phyloP scores from a whole-genome alignment of 805 yeast species.

The Suhomyces sp. region DNA sequence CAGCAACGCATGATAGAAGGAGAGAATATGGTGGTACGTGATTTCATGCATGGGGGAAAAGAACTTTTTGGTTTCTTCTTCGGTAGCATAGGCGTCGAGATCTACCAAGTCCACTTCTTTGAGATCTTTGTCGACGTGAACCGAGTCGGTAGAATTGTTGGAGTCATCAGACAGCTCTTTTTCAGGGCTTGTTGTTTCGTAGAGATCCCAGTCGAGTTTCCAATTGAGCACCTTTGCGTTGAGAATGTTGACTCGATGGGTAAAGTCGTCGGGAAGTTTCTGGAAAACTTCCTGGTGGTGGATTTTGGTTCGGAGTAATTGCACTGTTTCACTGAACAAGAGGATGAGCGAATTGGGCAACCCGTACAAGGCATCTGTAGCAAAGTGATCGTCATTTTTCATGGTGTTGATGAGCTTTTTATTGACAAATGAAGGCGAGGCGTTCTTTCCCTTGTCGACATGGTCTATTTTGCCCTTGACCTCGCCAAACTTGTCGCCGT shows the following conservation, averaged over 20 bases:
- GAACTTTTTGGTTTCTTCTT: slow-evolving; percentile 28
- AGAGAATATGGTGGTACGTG: slow-evolving; percentile 73
- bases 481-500: slow-evolving; percentile 29
- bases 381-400: slow-evolving; percentile 54
- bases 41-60: slow-evolving; percentile 63
- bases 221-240: slow-evolving; percentile 42
- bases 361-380: slow-evolving; percentile 81
- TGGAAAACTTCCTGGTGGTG: slow-evolving; percentile 40
- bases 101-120: slow-evolving; percentile 8
- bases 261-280: slow-evolving; percentile 32
- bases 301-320: slow-evolving; percentile 59
- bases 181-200: slow-evolving; percentile 18
- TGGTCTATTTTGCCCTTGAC: slow-evolving; percentile 23
- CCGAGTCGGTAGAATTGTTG: slow-evolving; percentile 8
- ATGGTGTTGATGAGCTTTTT: slow-evolving; percentile 45
- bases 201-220: slow-evolving; percentile 73
- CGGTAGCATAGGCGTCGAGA: slow-evolving; percentile 9
- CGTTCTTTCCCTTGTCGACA: slow-evolving; percentile 15
- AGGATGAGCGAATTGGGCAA: slow-evolving; percentile 76
- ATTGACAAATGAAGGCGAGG: slow-evolving; percentile 41
- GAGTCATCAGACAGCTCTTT: not conserved
- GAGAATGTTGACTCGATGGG: slow-evolving; percentile 25
- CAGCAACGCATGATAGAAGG: slow-evolving; percentile 69
- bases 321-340: slow-evolving; percentile 70
- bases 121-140: slow-evolving; percentile 11